A percentile compares a stretch with the other conserved stretches of the same genome.
Conservation (phyloP, 768 basidiomycete species). For the Xerocomellus dryophilus region DNA sequence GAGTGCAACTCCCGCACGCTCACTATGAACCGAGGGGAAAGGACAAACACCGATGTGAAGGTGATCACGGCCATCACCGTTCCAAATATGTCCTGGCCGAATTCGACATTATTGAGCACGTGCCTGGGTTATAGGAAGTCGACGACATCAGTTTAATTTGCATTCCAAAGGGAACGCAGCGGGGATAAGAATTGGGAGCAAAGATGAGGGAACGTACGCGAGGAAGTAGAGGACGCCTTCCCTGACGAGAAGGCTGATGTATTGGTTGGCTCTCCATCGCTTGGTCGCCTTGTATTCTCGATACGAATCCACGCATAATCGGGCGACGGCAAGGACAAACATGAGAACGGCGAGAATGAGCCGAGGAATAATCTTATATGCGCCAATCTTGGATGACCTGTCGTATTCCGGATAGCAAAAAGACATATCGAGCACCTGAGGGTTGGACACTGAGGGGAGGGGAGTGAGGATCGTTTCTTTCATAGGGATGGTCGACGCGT, state of each 20-base stretch:
- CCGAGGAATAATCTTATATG: conserved; percentile 14
- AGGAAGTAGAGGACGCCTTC: conserved; percentile 20
- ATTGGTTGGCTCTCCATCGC: conserved; percentile 13
- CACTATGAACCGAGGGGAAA: conserved; percentile 21
- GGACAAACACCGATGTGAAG: background rate
- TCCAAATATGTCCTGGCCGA: background rate
- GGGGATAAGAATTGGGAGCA: too few species aligned
- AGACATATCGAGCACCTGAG: conserved; percentile 13
- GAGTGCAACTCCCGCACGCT: conserved; percentile 12
- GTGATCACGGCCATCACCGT: background rate
- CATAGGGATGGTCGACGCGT: background rate
- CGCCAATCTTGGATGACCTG: background rate
- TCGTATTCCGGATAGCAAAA: conserved; percentile 8
- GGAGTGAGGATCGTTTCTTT: background rate
- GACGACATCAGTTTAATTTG: background rate
- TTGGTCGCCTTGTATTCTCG: conserved; percentile 9
- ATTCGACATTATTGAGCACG: conserved; percentile 10
- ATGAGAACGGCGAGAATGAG: conserved; percentile 11
- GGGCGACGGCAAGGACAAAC: conserved; percentile 2
- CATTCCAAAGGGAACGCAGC: too few species aligned
- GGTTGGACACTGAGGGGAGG: conserved; percentile 3
- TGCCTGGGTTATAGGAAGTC: conserved; percentile 4
- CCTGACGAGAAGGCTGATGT: conserved; percentile 10
- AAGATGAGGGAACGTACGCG: conserved; percentile 10
- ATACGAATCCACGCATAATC: conserved; percentile 6